phyloP scores from a whole-genome alignment of 768 basidiomycete genomes.

The Omphalotus guepiniiformis region DNA sequence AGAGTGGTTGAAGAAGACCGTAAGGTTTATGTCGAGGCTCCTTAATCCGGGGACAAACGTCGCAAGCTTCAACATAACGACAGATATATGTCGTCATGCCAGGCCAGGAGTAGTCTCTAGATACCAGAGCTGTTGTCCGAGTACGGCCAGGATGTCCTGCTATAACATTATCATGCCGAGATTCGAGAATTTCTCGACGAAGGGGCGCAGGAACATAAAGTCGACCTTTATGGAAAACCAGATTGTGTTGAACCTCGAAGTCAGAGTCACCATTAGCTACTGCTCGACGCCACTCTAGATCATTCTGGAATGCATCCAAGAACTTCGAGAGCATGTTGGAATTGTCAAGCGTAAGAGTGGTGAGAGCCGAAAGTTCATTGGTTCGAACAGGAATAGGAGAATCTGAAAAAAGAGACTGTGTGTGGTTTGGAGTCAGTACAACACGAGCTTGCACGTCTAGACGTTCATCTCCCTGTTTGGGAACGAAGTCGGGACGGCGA shows the following conservation, averaged over 20 bases:
- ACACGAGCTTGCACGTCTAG: conserved; percentile 11
- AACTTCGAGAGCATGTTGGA: conserved; percentile 14
- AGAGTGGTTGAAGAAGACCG: conserved; percentile 32
- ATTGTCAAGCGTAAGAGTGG: conserved; percentile 17
- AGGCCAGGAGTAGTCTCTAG: conserved; percentile 38
- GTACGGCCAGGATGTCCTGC: conserved; percentile 38
- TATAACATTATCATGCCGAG: conserved; percentile 30
- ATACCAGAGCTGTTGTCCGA: conserved; percentile 27
- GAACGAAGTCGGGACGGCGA: conserved; percentile 24
- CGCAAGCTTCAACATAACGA: conserved; percentile 30
- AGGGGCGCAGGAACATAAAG: conserved; percentile 30
- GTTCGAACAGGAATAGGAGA: background rate
- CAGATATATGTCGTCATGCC: conserved; percentile 14
- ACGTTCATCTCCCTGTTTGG: conserved; percentile 18
- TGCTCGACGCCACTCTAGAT: conserved; percentile 17
- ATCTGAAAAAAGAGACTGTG: background rate
- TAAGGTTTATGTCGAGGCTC: conserved; percentile 29
- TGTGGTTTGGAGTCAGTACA: conserved; percentile 11
- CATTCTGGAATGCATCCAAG: conserved; percentile 9
- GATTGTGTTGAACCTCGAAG: conserved; percentile 9
- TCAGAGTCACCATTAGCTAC: conserved; percentile 11
- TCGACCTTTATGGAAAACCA: conserved; percentile 21
- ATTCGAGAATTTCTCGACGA: conserved; percentile 23
- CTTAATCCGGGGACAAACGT: conserved; percentile 30
- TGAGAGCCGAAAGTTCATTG: conserved; percentile 12